A percentile compares a stretch with the other conserved stretches of the same genome.
Conservation (phyloP, 495 filamentous ascomycete species). For the Xylaria cubensis region DNA sequence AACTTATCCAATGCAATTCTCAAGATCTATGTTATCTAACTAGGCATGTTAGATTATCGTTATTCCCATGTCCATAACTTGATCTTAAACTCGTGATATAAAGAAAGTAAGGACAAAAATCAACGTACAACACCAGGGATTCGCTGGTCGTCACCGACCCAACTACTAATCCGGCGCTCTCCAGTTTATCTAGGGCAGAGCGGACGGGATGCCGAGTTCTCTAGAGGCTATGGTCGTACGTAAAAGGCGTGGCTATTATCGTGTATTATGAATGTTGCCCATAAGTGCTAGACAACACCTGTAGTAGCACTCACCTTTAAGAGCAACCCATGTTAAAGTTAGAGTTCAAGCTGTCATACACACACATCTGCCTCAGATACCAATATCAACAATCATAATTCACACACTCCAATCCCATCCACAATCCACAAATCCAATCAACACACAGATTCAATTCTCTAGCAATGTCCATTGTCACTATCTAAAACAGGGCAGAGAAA, state of each 20-base stretch:
- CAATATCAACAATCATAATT: not conserved
- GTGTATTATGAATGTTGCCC: no score
- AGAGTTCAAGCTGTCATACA: no score
- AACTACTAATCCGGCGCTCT: conserved; percentile 49
- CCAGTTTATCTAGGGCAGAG: conserved; percentile 47
- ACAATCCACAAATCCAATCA: not conserved
- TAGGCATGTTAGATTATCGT: no score
- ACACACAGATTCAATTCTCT: not conserved
- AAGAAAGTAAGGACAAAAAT: no score
- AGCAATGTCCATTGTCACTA: conserved; percentile 1
- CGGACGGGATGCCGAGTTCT: conserved; percentile 52
- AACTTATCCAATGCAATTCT: no score
- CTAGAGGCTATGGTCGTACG: conserved; percentile 38
- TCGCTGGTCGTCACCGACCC: conserved; percentile 58
- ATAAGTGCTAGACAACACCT: no score
- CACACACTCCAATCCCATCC: not conserved
- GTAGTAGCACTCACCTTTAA: not conserved
- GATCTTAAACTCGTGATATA: no score
- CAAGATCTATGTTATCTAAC: no score
- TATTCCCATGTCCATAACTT: no score
- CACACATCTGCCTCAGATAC: not conserved
- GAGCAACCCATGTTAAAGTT: no score
- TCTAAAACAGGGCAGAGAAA: conserved; percentile 6
- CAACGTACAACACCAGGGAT: conserved; percentile 50
- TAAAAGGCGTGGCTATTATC: not conserved